These are phyloP conservation scores for Choiromyces venosus DNA, from an alignment of 495 filamentous ascomycete species.

Conservation along the genomic window DNA sequence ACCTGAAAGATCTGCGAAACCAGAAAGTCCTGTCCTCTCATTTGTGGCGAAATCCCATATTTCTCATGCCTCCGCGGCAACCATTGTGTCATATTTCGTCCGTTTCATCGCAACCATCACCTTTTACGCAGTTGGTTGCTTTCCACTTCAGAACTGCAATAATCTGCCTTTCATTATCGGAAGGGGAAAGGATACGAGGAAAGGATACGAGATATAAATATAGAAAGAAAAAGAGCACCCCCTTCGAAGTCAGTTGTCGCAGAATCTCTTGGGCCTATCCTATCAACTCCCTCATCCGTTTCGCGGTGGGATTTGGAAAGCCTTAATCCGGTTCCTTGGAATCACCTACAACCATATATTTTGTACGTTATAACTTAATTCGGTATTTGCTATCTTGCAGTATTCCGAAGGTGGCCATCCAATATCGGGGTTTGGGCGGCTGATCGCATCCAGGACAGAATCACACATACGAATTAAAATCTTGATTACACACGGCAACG, in stretches of 20 bases:
- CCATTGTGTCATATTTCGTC: not conserved
- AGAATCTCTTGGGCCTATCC: not conserved
- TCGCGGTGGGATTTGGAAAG: not conserved
- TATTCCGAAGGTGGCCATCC: not conserved
- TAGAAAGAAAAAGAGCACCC: not conserved
- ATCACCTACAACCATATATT: not conserved
- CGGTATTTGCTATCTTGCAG: not conserved
- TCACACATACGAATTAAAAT: conserved; percentile 1
- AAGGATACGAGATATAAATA: not conserved
- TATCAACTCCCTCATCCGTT: not conserved
- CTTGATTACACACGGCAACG: conserved; percentile 9
- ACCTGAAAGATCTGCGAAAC: conserved; percentile 24
- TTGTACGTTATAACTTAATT: conserved; percentile 3
- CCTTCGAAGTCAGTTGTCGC: not conserved
- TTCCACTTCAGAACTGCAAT: not conserved
- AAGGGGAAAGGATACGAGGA: not conserved
- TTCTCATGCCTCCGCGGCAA: not conserved
- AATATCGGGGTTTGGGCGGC: not conserved
- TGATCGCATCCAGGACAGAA: not conserved
- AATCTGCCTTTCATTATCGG: not conserved
- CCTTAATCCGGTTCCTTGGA: not conserved
- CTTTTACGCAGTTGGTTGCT: not conserved
- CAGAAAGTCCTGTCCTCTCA: conserved; percentile 9
- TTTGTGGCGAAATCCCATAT: not conserved
- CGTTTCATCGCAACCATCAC: not conserved